Evolutionary conservation across 768 basidiomycete species (phyloP), one percentile per base, ranked within the genome.

Genomic region (Tricholoma furcatifolium): DNA sequence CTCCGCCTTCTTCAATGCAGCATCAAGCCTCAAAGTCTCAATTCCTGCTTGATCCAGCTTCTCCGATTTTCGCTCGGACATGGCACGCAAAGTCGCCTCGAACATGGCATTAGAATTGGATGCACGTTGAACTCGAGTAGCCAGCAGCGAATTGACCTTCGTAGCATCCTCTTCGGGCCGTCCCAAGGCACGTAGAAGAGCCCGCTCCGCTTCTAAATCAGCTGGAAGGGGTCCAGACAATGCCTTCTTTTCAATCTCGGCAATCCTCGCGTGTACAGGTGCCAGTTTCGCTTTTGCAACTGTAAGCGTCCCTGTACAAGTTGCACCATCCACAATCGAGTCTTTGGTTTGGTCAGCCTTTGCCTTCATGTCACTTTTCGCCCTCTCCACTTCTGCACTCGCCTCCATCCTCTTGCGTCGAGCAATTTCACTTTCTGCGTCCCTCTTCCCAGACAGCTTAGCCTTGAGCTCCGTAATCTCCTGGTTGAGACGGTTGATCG

Each of bases 381-480:
- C 82, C 49, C 85, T 74, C 56, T 91, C 87, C 27, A 90, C 82
- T 67, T 93, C 92, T 11, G 79, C 76, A 32, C 69, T 77, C 5
- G 86, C 85, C 67, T 91, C 90, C n/a, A 73, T 70, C 63, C 77
- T 83, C 74, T 82, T 87, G 60, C 91, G 80, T 57, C 78, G 78
- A 65, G 76, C 66, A 38, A 85, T 76, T 3, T 88, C 87, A 27
- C 69, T 78, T 67, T 92, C 88, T 12, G 77, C 62, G 42, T 70
- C 72, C 51, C 80, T 73, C 71, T 88, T 88, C 2, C 85, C 89
- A 4, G 88, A 82, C 36, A 97, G 76, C 70, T 89, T 91, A 44
- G 84, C 83, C 70, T 95, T 94, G 58, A 98, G 83, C 62, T 90
- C 87, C 24, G 83, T 80, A 53, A 98, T 87, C 70, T 94, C 88